Percentiles rank a stretch among this genome's conserved stretches.
These are phyloP conservation scores for Calycina herbarum DNA, from an alignment of 2,329 filamentous ascomycete species.

Conservation along the genomic window DNA sequence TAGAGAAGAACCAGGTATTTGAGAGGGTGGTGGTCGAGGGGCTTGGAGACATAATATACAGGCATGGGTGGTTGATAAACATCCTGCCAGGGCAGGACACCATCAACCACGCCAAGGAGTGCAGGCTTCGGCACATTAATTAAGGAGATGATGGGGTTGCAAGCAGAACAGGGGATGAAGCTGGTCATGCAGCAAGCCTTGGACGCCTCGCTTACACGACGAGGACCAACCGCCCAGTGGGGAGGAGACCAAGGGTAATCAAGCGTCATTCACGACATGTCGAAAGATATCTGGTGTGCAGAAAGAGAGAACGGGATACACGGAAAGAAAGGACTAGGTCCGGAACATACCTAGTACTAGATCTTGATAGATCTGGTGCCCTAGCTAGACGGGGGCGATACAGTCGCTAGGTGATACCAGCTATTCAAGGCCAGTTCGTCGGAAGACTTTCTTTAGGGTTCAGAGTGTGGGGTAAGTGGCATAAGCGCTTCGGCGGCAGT, in stretches of 20 bases:
- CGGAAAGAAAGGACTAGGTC: conserved; percentile 17
- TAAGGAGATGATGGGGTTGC: conserved; percentile 31
- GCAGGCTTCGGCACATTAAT: conserved; percentile 35
- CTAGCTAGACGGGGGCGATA: background rate
- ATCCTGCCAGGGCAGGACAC: conserved; percentile 18
- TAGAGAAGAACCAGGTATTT: conserved; percentile 29
- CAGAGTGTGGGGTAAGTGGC: background rate
- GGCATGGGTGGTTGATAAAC: conserved; percentile 37
- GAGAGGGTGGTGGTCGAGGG: conserved; percentile 28
- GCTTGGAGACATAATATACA: conserved; percentile 36
- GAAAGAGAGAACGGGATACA: conserved; percentile 15
- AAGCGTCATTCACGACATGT: conserved; percentile 24
- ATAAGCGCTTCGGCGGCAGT: background rate
- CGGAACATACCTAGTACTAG: conserved; percentile 26
- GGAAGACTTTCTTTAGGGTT: conserved; percentile 1
- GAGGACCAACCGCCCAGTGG: conserved; percentile 21
- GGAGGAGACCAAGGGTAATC: conserved; percentile 29
- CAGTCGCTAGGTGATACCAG: background rate
- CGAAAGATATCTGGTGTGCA: conserved; percentile 8
- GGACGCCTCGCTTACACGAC: conserved; percentile 30
- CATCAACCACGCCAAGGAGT: conserved; percentile 20
- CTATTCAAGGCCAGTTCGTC: background rate
- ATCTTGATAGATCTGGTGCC: background rate
- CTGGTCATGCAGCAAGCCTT: conserved; percentile 35
- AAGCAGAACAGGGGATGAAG: conserved; percentile 28